Evolutionary conservation across 192 early-diverging fungal species (phyloP).

Genomic region (Backusella tarrabulga): DNA sequence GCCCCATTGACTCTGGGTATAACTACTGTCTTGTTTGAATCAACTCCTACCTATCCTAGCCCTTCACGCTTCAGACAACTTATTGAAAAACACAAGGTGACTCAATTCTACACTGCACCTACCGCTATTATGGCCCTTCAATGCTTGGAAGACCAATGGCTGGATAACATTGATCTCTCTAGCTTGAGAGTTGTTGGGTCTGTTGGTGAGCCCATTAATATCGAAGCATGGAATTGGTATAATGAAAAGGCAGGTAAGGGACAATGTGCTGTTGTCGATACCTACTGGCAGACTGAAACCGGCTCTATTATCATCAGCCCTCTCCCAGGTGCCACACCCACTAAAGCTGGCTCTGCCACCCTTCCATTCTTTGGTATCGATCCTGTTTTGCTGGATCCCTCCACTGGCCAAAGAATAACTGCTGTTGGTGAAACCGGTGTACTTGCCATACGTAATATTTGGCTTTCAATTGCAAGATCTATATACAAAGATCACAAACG

Average conservation of each 20-base stretch:
- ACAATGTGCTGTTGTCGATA: constrained; percentile 90
- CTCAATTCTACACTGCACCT: constrained; percentile 97
- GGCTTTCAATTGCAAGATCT: constrained; percentile 90
- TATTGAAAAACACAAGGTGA: constrained; percentile 87
- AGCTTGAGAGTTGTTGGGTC: constrained; percentile 89
- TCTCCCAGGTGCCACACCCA: constrained; percentile 79
- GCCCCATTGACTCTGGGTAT: constrained; percentile 83
- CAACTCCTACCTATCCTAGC: constrained; percentile 89
- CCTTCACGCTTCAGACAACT: constrained; percentile 78
- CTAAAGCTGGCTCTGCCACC: constrained; percentile 94
- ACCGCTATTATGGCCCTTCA: constrained; percentile 94
- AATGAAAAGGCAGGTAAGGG: constrained; percentile 83
- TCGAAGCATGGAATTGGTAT: constrained; percentile 97
- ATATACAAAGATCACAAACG: constrained; percentile 88
- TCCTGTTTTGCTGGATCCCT: constrained; percentile 83
- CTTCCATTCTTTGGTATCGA: constrained; percentile 97
- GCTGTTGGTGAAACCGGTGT: constrained; percentile 88
- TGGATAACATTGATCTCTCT: constrained; percentile 75
- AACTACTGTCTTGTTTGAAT: constrained; percentile 93
- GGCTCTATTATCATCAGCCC: constrained; percentile 89
- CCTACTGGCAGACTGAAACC: constrained; percentile 93
- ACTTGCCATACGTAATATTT: constrained; percentile 78
- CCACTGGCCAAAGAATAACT: constrained; percentile 76
- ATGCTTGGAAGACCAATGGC: constrained; percentile 75
- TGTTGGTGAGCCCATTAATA: constrained; percentile 97